Conservation (phyloP, 805 yeast genomes). For the Lachancea quebecensis region DNA sequence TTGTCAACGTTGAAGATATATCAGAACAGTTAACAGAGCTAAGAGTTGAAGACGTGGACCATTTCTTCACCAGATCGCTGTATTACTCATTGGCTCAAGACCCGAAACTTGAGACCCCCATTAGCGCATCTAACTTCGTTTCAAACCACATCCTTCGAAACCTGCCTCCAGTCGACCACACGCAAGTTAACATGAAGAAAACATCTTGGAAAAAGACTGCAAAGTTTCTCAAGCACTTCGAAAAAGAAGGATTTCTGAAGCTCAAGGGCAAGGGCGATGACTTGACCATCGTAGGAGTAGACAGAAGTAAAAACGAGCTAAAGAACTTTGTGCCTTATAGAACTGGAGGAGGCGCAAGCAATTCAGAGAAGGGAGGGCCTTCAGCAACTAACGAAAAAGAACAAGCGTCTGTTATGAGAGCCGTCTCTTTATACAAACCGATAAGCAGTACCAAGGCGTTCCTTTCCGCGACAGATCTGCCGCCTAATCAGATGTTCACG, state of each 20-base stretch:
- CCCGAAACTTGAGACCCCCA: conserved; percentile 49
- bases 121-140: conserved; percentile 68
- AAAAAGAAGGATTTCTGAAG: conserved; percentile 60
- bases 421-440: conserved; percentile 50
- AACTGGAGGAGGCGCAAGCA: conserved; percentile 23
- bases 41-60: conserved; percentile 62
- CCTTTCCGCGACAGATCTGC: conserved; percentile 37
- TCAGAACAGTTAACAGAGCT: conserved; percentile 38
- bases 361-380: conserved; percentile 3
- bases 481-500: conserved; percentile 39
- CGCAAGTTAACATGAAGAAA: conserved; percentile 56
- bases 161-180: conserved; percentile 58
- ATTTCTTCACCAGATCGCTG: conserved; percentile 64
- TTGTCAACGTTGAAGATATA: conserved; percentile 18
- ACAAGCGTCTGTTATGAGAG: conserved; percentile 25
- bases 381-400: conserved; percentile 13
- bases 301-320: conserved; percentile 42
- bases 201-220: conserved; percentile 87
- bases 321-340: conserved; percentile 62
- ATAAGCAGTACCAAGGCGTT: conserved; percentile 42
- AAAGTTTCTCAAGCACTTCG: conserved; percentile 81
- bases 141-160: conserved; percentile 61
- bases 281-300: conserved; percentile 44
- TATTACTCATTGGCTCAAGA: conserved; percentile 59
- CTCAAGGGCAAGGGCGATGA: conserved; percentile 85